Evolutionary conservation across 169 alveolate genomes (phyloP), one percentile per base, ranked within the genome.

Genomic region (Eimeria falciformis): DNA sequence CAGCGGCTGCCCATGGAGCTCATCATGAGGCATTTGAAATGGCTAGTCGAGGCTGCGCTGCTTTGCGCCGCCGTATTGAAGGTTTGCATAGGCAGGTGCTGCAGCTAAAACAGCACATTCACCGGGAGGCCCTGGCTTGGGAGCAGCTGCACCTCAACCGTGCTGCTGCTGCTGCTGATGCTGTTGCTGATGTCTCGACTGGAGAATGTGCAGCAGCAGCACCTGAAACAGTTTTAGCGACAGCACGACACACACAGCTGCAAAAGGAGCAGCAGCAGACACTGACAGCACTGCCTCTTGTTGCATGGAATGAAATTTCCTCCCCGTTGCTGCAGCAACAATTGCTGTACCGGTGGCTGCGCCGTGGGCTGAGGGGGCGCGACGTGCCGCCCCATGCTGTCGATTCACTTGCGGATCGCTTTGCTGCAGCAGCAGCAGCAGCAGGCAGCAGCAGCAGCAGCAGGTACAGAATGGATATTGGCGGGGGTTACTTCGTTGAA

Each of bases 311-410:
- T 17, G n/a, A 78, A 78, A 69, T 78, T 0, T 25, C 33, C 56
- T 78, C 87, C 2, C 69, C 46, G 87, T 86, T 86, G 62, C 5
- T 86, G 29, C 84, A 53, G 85, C 92, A 69, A 85, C 68, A 86
- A 21, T 56, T 86, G 55, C 77, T 86, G 73, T 75, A 86, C 83
- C 58, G 92, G 7, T 86, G 92, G 92, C 86, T 86, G 75, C 40
- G 12, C 25, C 46, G 92, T 21, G 92, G 71, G 40, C 50, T 75
- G 69, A 85, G 27, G 33, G 92, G 75, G 33, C 47, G 55, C n/a
- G 75, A 66, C 6, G 62, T 40, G 84, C 77, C 50, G 75, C 55
- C 78, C 25, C 12, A 23, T 11, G 33, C 78, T 1, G 53, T 86
- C 6, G 86, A 86, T 62, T 46, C 46, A 18, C 92, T 86, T 21